phyloP scores from a whole-genome alignment of 805 yeast genomes.

The Nakazawaea wyomingensis region DNA sequence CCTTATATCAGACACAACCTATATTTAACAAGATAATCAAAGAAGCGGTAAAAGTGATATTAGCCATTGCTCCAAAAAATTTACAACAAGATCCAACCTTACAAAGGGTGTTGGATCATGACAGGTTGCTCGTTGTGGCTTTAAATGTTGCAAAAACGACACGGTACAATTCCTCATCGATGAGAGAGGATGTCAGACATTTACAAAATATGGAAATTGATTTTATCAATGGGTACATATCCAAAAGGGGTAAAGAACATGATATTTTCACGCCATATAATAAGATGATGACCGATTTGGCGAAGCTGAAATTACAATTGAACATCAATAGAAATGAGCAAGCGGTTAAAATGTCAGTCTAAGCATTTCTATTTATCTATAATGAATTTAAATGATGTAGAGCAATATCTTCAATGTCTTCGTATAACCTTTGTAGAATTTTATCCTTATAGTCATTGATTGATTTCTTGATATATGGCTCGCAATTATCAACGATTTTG shows the following conservation, averaged over 20 bases:
- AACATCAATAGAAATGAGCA: constrained; percentile 14
- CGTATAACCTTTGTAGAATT: constrained; percentile 4
- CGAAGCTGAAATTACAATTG: constrained; percentile 29
- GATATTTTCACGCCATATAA: constrained; percentile 43
- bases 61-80: constrained; percentile 21
- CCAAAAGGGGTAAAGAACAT: constrained; percentile 42
- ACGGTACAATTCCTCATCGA: constrained; percentile 55
- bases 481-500: neutral
- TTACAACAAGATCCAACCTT: constrained; percentile 9
- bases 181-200: constrained; percentile 61
- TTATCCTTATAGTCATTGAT: neutral
- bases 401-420: constrained; percentile 8
- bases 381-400: constrained; percentile 1
- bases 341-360: constrained; percentile 8
- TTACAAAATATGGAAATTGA: constrained; percentile 69
- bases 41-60: constrained; percentile 42
- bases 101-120: constrained; percentile 19
- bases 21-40: constrained; percentile 38
- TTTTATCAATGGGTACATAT: constrained; percentile 78
- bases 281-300: constrained; percentile 38
- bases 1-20: constrained; percentile 27
- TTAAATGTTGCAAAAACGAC: constrained; percentile 34
- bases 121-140: constrained; percentile 31
- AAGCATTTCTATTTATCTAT: neutral
- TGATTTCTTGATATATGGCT: neutral